Evolutionary conservation across 2,329 filamentous ascomycete species (phyloP).

Genomic region (Sarocladiaceae sp.): DNA sequence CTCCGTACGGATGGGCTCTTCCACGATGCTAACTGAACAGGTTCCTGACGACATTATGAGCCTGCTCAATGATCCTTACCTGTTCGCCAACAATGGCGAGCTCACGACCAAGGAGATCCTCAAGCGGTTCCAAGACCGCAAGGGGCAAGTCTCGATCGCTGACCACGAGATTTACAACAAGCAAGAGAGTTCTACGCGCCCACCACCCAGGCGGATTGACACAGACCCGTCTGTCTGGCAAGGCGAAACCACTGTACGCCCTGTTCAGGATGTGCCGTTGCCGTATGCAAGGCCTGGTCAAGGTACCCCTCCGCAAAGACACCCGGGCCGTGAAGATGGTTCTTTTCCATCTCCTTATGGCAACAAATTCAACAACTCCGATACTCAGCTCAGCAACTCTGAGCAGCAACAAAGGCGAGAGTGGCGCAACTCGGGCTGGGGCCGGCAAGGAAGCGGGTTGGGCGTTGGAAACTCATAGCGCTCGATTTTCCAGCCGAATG

Average conservation of each 20-base stretch:
- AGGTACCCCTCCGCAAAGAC: constrained; percentile 36
- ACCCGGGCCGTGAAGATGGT: constrained; percentile 25
- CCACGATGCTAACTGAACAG: constrained; percentile 44
- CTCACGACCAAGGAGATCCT: constrained; percentile 97
- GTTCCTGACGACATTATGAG: constrained; percentile 88
- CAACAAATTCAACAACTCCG: constrained; percentile 36
- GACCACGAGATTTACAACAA: constrained; percentile 52
- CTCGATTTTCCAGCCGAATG: too few relatives aligned
- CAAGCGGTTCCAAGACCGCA: constrained; percentile 81
- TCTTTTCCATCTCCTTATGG: constrained; percentile 38
- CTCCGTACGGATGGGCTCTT: too few relatives aligned
- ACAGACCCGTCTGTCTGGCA: constrained; percentile 82
- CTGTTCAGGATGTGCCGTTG: constrained; percentile 57
- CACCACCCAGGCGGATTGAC: constrained; percentile 62
- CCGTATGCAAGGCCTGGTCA: constrained; percentile 31
- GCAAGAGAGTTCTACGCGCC: constrained; percentile 50
- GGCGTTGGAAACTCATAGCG: constrained; percentile 38
- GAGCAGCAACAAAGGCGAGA: constrained; percentile 42
- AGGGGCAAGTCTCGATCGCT: constrained; percentile 51
- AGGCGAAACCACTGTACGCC: constrained; percentile 76
- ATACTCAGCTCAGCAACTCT: constrained; percentile 31
- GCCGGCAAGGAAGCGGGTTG: constrained; percentile 42
- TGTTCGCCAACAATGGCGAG: constrained; percentile 77
- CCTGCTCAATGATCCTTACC: constrained; percentile 72
- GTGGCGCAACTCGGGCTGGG: constrained; percentile 53